These are phyloP conservation scores for Mucor velutinosus DNA, from an alignment of 371 early-diverging fungal species.

Conservation along the genomic window DNA sequence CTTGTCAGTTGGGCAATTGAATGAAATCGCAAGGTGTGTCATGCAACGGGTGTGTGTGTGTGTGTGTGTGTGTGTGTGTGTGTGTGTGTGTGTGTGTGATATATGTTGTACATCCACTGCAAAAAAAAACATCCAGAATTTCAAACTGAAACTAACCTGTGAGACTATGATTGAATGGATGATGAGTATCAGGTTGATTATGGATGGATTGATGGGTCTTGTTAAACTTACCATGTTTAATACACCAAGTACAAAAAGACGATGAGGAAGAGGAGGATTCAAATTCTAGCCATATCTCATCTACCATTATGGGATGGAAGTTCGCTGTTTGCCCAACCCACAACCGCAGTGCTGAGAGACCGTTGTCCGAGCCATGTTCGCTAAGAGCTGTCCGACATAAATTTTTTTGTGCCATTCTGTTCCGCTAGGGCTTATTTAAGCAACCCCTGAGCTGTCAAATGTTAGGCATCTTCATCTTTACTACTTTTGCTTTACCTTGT, in stretches of 20 bases:
- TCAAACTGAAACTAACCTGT: conserved; percentile 18
- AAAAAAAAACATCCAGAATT: neutral
- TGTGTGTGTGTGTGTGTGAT: neutral
- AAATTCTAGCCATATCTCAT: neutral
- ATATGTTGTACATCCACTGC: neutral
- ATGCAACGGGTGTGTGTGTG: neutral
- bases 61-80: neutral
- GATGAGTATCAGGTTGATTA: neutral
- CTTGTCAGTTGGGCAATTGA: neutral
- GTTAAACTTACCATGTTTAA: conserved; percentile 19
- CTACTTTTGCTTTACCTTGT: neutral
- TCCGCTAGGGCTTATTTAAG: neutral
- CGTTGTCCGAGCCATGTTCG: neutral
- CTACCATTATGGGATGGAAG: neutral
- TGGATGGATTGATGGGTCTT: conserved; percentile 12
- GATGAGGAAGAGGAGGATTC: conserved; percentile 24
- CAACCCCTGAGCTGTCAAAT: neutral
- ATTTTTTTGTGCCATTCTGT: neutral
- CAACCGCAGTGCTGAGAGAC: neutral
- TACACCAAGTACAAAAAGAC: conserved; percentile 25
- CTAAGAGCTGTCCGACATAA: neutral
- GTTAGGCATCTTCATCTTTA: neutral
- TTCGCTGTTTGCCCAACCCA: too few relatives aligned
- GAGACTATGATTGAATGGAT: conserved; percentile 18
- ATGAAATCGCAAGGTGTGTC: neutral